Evolutionary conservation across 768 basidiomycete species (phyloP), one percentile per base, ranked within the genome.

Genomic region (Russula compacta): DNA sequence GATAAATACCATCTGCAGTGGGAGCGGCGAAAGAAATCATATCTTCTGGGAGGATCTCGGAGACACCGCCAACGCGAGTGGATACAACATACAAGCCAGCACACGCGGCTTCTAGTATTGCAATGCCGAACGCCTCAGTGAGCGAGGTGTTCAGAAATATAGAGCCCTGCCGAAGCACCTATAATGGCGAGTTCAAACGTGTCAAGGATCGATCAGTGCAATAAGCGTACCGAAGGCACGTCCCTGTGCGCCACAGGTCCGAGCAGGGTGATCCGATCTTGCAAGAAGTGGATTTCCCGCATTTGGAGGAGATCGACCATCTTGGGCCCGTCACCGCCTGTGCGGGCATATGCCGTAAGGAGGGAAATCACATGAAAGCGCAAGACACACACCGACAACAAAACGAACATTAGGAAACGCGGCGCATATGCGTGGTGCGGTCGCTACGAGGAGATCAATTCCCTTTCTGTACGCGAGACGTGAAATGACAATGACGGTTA

Each of bases 11-110:
- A 66, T 97, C 92, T 72, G 92, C 93, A 44, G 98, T 90, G 0
- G 95, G 93, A 58, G 85, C 83, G 0, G 95, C 92, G 69, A 98
- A 97, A 53, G 90, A 92, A 61, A 98, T 93, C 89, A 98, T 90
- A 66, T 95, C 92, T 60, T 84, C 76, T 0, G 97, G 97, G 14
- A 99, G 75, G 57, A 98, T 89, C 72, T 98, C 97, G 0, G 95
- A 92, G 0, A 98, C 91, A 0, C 97, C 97, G 0, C 97, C 97
- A 0, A 98, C 95, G 47, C 85, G 83, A 0, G 97, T 98, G 44
- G 87, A 87, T 52, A 98, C 95, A 53, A 98, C 88, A 69, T 95
- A 95, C 15, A 98, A 78, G 1, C 97, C 95, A 0, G 92, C 85
- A 65, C 91, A 95, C 0, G 97, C 97, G 0, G 95, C 97, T 75